These are phyloP conservation scores for Leucogyrophana mollusca DNA, from an alignment of 768 basidiomycete species.

Conservation along the genomic window DNA sequence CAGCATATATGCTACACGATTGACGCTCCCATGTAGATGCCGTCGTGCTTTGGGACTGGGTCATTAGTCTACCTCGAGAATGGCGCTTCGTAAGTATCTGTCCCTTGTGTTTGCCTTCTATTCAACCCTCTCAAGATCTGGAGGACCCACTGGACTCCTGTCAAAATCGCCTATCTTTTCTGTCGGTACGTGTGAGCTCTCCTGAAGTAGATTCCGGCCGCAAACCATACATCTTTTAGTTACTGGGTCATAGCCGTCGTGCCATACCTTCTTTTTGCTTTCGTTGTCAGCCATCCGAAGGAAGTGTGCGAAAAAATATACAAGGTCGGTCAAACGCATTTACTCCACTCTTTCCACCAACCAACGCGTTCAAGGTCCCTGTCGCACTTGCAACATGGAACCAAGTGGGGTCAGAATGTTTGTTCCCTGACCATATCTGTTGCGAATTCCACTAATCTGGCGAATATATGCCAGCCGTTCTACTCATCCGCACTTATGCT, in stretches of 20 bases:
- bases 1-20: slow-evolving; percentile 15
- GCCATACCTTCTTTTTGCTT: slow-evolving; percentile 75
- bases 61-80: slow-evolving; percentile 74
- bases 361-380: slow-evolving; percentile 54
- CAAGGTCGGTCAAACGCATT: slow-evolving; percentile 41
- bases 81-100: slow-evolving; percentile 62
- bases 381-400: slow-evolving; percentile 86
- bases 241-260: slow-evolving; percentile 84
- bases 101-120: not conserved
- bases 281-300: slow-evolving; percentile 64
- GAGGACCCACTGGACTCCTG: slow-evolving; percentile 83
- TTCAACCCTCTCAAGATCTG: slow-evolving; percentile 51
- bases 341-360: not conserved
- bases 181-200: slow-evolving; percentile 58
- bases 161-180: slow-evolving; percentile 81
- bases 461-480: slow-evolving; percentile 48
- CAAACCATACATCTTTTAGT: slow-evolving; percentile 33
- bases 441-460: slow-evolving; percentile 4
- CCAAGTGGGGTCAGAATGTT: slow-evolving; percentile 80
- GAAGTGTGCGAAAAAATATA: slow-evolving; percentile 70
- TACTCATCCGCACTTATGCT: slow-evolving; percentile 82
- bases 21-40: slow-evolving; percentile 55
- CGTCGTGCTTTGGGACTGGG: slow-evolving; percentile 84
- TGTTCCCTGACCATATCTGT: slow-evolving; percentile 14
- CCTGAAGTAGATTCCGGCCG: slow-evolving; percentile 2